These are phyloP conservation scores for Colletotrichum endophyticum DNA, from an alignment of 2,329 filamentous ascomycete species.

Conservation along the genomic window DNA sequence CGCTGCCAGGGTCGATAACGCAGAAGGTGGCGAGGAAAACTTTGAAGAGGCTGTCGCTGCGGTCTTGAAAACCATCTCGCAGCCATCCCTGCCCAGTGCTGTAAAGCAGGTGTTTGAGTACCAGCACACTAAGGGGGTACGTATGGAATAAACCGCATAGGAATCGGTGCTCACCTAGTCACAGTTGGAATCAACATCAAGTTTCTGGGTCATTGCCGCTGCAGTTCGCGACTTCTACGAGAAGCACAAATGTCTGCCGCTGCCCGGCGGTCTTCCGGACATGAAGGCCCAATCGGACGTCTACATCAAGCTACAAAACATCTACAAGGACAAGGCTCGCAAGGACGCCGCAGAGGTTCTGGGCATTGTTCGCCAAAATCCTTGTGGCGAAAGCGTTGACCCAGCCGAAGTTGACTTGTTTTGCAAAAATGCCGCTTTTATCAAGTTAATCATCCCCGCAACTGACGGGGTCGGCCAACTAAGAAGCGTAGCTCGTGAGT, in stretches of 20 bases:
- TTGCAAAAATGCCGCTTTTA: constrained; percentile 93
- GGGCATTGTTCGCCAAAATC: constrained; percentile 59
- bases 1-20: constrained; percentile 71
- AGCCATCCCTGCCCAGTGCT: constrained; percentile 69
- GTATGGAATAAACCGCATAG: constrained; percentile 43
- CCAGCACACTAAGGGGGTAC: constrained; percentile 54
- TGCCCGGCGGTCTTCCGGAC: constrained; percentile 88
- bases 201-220: constrained; percentile 89
- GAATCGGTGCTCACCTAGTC: constrained; percentile 20
- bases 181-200: constrained; percentile 53
- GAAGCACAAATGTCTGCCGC: constrained; percentile 74
- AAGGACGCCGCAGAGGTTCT: constrained; percentile 79
- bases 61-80: constrained; percentile 84
- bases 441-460: constrained; percentile 78
- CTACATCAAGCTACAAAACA: constrained; percentile 88
- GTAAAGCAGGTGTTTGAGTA: constrained; percentile 82
- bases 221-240: constrained; percentile 80
- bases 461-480: constrained; percentile 49
- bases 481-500: constrained; percentile 60
- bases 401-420: constrained; percentile 84
- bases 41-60: constrained; percentile 90
- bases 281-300: constrained; percentile 96
- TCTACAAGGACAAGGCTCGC: constrained; percentile 90
- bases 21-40: constrained; percentile 94
- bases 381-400: constrained; percentile 60